A percentile compares a stretch with the other conserved stretches of the same genome.
These are phyloP conservation scores for Scenedesmus sp. DNA, from an alignment of 163 green algal species.

Conservation along the genomic window DNA sequence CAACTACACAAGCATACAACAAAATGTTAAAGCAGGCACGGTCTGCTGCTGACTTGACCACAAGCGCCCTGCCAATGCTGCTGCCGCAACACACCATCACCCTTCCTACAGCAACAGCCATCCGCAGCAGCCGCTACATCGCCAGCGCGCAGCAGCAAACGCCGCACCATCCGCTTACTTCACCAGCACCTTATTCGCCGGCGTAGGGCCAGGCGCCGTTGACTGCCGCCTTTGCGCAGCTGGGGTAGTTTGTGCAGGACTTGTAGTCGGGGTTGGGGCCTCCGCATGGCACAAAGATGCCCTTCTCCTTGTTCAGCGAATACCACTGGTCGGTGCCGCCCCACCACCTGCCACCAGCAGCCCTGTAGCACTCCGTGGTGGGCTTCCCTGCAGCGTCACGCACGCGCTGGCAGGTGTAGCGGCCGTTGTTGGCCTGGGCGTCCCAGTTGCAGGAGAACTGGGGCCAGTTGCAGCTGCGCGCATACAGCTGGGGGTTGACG, in stretches of 20 bases:
- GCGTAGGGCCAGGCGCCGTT: background rate
- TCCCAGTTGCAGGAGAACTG: slow-evolving; percentile 45
- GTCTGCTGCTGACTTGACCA: background rate
- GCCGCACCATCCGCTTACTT: background rate
- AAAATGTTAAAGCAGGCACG: background rate
- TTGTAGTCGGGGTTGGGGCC: slow-evolving; percentile 43
- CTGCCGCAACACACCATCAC: background rate
- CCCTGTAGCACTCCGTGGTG: slow-evolving; percentile 28
- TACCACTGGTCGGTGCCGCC: slow-evolving; percentile 49
- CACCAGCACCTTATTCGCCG: background rate
- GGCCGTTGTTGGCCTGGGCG: slow-evolving; percentile 38
- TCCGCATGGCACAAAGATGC: slow-evolving; percentile 34
- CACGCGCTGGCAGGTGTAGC: slow-evolving; percentile 43
- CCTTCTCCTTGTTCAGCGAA: slow-evolving; percentile 6
- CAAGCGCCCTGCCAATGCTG: background rate
- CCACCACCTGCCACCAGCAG: slow-evolving; percentile 40
- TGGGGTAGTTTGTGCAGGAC: background rate
- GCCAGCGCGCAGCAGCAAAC: background rate
- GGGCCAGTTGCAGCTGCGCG: slow-evolving; percentile 27
- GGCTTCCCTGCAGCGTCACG: background rate
- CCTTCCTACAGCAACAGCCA: background rate
- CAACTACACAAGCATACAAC: background rate
- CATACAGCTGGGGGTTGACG: slow-evolving; percentile 37
- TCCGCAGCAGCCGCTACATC: background rate
- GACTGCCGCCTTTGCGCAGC: background rate